These are phyloP conservation scores for Pistacia vera DNA, from an alignment of 345 rosid species.

Conservation along the genomic window DNA sequence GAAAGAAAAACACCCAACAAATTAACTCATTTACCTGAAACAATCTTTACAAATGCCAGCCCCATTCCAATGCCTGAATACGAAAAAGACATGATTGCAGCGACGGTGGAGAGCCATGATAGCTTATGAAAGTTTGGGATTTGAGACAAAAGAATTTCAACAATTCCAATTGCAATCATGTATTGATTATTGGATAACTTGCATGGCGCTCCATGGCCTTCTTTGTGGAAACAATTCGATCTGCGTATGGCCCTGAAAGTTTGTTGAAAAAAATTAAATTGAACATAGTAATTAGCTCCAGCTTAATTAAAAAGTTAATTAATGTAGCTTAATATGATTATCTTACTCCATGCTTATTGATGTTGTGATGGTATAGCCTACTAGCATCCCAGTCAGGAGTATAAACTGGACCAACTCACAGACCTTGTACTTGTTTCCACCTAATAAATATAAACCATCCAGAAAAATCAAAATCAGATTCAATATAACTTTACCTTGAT, in stretches of 20 bases:
- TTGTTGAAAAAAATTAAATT: neutral
- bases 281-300: neutral
- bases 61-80: conserved; percentile 53
- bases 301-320: neutral
- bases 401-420: conserved; percentile 16
- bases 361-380: conserved; percentile 25
- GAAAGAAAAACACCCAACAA: neutral
- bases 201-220: conserved; percentile 52
- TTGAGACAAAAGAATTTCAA: conserved; percentile 49
- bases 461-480: neutral
- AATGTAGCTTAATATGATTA: neutral
- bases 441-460: neutral
- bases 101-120: conserved; percentile 54
- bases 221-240: conserved; percentile 64
- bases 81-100: conserved; percentile 56
- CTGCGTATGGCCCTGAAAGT: conserved; percentile 42
- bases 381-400: neutral
- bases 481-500: neutral
- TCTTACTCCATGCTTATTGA: conserved; percentile 31
- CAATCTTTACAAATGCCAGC: conserved; percentile 45
- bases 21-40: conserved; percentile 24
- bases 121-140: conserved; percentile 53
- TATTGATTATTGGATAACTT: conserved; percentile 48
- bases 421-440: conserved; percentile 12
- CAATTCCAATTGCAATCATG: conserved; percentile 58